Evolutionary conservation across 352 stramenopile species (phyloP).

Genomic region (Hyaloperonospora brassicae): DNA sequence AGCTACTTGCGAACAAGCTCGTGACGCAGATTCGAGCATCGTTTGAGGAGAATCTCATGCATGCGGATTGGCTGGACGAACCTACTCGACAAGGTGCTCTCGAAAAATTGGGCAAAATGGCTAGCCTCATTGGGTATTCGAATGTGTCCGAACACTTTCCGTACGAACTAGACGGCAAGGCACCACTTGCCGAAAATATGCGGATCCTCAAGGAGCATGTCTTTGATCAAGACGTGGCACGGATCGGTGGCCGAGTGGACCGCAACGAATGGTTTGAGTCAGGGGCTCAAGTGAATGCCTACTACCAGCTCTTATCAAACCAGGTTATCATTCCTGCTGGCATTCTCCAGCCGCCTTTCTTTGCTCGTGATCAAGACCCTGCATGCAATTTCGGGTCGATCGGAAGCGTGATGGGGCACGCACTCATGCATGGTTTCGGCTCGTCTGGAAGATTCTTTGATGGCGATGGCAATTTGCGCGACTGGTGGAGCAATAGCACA

Average conservation of each 20-base stretch:
- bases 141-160: conserved; percentile 24
- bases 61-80: conserved; percentile 3
- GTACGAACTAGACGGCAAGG: conserved; percentile 4
- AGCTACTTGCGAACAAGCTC: conserved; percentile 74
- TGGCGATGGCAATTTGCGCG: conserved; percentile 82
- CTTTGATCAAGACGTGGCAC: conserved; percentile 35
- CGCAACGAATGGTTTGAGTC: conserved; percentile 86
- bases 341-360: conserved; percentile 94
- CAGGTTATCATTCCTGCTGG: conserved; percentile 95
- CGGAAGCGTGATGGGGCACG: conserved; percentile 90
- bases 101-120: conserved; percentile 83
- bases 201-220: conserved; percentile 32
- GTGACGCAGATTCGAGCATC: conserved; percentile 79
- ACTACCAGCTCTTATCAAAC: conserved; percentile 63
- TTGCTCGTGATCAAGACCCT: conserved; percentile 68
- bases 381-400: conserved; percentile 92
- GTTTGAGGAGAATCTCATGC: conserved; percentile 75
- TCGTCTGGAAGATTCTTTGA: conserved; percentile 87
- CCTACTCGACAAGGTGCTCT: conserved; percentile 70
- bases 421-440: conserved; percentile 95
- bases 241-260: conserved; percentile 41
- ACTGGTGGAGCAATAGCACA: conserved; percentile 91
- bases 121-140: conserved; percentile 65
- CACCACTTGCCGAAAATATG: conserved; percentile 45
- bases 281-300: conserved; percentile 89